Base-by-base conservation (phyloP, 2,329 filamentous ascomycete genomes). In the Xylariaceae sp. region DNA sequence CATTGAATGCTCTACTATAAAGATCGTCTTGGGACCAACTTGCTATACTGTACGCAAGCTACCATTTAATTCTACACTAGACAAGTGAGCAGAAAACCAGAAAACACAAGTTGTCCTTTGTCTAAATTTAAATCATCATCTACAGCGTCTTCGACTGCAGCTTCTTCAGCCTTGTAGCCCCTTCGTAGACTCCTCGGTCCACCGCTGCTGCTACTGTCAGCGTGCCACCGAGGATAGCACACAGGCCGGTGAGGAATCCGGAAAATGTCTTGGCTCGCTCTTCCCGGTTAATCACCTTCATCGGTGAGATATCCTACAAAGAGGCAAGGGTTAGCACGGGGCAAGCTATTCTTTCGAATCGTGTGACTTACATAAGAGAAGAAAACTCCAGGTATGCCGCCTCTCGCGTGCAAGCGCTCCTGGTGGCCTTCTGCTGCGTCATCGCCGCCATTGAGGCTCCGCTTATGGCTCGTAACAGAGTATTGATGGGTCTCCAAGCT, bases 231-330 rank as follows among this genome's bases (percentile, higher is more conserved):
- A 98, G 82, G 45, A 97, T 85, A 26, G 90, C 90, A 62, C 92
- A 98, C 14, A 98, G 78, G 33, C 92, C 92, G 1, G 92, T 90
- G 42, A 98, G 65, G 71, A 98, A 98, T 13, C 86, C 86, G 1
- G 87, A 80, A 62, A 98, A 94, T 4, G 84, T 85, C 72, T 97
- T 97, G 44, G 82, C 72, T 32, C 87, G 79, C 51, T 86, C 83
- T 68, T 98, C 94, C 39, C 89, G 84, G 70, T 98, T 98, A 66
- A 98, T 85, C 45, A 98, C 90, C 69, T 97, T 98, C 92, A 98
- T 98, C 4, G 92, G 92, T 2, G 90, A 97, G 62, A 98, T 98
- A 56, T 98, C 92, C 85, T 89, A 38, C 24, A 8, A 29, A 33
- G 17, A n/a, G n/a, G 14, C 16, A 6, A 26, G 18, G 11, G 35